phyloP scores from a whole-genome alignment of 179 eudicot species.

The Monotropa hypopitys region DNA sequence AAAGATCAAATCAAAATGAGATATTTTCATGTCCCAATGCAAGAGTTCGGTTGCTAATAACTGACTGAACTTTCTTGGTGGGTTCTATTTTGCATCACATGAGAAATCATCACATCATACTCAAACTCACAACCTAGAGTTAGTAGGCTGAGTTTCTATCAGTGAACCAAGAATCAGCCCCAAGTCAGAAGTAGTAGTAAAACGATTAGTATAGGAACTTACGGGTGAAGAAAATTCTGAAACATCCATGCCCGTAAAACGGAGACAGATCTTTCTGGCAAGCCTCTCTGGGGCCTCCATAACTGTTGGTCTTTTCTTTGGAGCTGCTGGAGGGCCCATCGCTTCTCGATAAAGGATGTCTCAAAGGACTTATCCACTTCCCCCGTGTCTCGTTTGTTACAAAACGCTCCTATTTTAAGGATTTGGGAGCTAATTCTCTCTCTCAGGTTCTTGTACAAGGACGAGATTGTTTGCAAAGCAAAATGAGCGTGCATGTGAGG shows the following conservation, averaged over 20 bases:
- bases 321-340: constrained; percentile 85
- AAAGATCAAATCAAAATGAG: background rate
- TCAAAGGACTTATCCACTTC: constrained; percentile 40
- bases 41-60: background rate
- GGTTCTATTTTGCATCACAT: too few species aligned
- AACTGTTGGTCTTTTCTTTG: constrained; percentile 66
- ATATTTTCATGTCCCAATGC: background rate
- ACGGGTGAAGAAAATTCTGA: constrained; percentile 96
- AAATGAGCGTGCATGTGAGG: constrained; percentile 61
- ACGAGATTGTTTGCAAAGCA: constrained; percentile 54
- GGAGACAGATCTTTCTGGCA: constrained; percentile 91
- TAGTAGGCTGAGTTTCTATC: background rate
- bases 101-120: background rate
- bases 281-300: constrained; percentile 97
- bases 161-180: background rate
- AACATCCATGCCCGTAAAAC: constrained; percentile 95
- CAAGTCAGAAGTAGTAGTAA: background rate
- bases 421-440: constrained; percentile 74
- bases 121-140: background rate
- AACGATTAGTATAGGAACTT: constrained; percentile 18
- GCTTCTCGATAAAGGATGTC: constrained; percentile 62
- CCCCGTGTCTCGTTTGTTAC: constrained; percentile 18
- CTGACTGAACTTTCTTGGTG: background rate
- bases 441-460: constrained; percentile 57
- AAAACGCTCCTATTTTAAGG: constrained; percentile 40